Conservation (phyloP, 2,329 filamentous ascomycete genomes). For the Pseudogymnoascus sp. region DNA sequence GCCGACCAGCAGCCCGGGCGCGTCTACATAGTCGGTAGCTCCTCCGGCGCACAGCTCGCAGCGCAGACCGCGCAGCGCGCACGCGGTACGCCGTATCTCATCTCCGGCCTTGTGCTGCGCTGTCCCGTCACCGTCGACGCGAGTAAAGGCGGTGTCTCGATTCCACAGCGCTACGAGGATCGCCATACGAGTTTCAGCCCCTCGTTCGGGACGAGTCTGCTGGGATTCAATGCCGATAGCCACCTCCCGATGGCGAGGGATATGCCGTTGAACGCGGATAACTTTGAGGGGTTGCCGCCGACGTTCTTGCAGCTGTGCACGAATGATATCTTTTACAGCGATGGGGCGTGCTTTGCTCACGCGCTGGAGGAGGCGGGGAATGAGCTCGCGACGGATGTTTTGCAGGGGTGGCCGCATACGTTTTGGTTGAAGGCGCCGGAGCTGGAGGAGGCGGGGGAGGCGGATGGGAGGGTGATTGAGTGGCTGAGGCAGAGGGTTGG, state of each 20-base stretch:
- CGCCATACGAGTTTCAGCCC: constrained; percentile 33
- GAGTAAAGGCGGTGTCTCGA: constrained; percentile 29
- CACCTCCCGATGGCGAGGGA: constrained; percentile 28
- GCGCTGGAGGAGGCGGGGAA: constrained; percentile 32
- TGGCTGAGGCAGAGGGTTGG: constrained; percentile 35
- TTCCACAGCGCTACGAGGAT: constrained; percentile 30
- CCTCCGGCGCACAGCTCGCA: constrained; percentile 41
- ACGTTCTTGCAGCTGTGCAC: constrained; percentile 43
- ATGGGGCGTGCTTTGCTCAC: constrained; percentile 42
- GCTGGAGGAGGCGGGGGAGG: constrained; percentile 33
- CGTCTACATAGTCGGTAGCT: constrained; percentile 36
- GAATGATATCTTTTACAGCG: constrained; percentile 44
- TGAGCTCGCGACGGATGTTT: constrained; percentile 35
- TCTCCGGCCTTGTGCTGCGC: constrained; percentile 37
- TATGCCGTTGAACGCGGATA: constrained; percentile 35
- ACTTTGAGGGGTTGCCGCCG: constrained; percentile 25
- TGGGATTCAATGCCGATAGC: constrained; percentile 28
- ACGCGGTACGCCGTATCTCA: constrained; percentile 14
- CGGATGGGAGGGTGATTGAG: constrained; percentile 35
- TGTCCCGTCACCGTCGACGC: constrained; percentile 41
- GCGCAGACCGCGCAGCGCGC: constrained; percentile 33
- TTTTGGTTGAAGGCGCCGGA: constrained; percentile 42
- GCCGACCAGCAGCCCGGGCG: constrained; percentile 22
- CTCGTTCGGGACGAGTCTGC: constrained; percentile 30
- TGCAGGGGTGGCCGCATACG: constrained; percentile 42